phyloP scores from a whole-genome alignment of 2,329 filamentous ascomycete genomes.

The Teratosphaeria gauchensis region DNA sequence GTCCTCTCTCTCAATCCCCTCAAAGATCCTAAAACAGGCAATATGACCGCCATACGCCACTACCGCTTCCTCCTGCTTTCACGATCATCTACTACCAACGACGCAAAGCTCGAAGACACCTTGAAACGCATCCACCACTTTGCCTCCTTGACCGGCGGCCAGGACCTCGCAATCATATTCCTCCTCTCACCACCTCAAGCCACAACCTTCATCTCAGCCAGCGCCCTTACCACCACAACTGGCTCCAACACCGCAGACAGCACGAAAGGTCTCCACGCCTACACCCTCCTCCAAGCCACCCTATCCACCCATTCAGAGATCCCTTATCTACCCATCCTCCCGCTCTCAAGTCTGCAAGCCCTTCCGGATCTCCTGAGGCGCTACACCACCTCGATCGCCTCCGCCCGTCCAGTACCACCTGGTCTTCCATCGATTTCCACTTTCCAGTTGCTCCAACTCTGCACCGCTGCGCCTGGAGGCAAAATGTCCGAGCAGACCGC shows the following conservation, averaged over 20 bases:
- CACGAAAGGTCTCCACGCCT: conserved; percentile 14
- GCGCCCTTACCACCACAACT: background rate
- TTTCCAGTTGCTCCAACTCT: conserved; percentile 18
- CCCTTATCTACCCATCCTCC: conserved; percentile 18
- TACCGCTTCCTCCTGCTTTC: conserved; percentile 26
- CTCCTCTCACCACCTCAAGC: conserved; percentile 14
- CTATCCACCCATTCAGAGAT: conserved; percentile 13
- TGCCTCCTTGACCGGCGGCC: conserved; percentile 17
- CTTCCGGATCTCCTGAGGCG: conserved; percentile 16
- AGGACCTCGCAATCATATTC: conserved; percentile 23
- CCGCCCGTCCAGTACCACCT: background rate
- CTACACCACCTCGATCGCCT: conserved; percentile 6
- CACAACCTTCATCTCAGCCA: conserved; percentile 9
- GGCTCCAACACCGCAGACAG: conserved; percentile 3
- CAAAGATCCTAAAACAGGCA: conserved; percentile 7
- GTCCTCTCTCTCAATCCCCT: conserved; percentile 16
- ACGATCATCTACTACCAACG: conserved; percentile 11
- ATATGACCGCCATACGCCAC: conserved; percentile 3
- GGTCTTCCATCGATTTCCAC: background rate
- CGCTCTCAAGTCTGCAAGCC: conserved; percentile 11
- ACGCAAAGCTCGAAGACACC: conserved; percentile 11
- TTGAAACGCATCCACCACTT: conserved; percentile 25
- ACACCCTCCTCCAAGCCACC: conserved; percentile 18
- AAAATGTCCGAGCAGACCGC: conserved; percentile 15
- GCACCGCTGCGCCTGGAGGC: conserved; percentile 12